Conservation (phyloP, 306 rosid species). For the Ammopiptanthus mongolicus region DNA sequence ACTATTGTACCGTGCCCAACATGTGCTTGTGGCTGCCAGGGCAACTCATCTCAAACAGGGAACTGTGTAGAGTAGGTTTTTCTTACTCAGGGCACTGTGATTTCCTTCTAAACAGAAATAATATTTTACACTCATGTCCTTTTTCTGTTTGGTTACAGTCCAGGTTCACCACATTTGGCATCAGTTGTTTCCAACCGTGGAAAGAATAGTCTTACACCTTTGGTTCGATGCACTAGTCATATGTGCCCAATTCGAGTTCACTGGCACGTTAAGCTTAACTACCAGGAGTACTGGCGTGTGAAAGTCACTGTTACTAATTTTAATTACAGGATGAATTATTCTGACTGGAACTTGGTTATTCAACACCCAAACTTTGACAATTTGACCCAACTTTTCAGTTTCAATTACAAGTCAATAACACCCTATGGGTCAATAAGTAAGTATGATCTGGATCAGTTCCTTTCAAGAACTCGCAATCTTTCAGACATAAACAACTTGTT, state of each 20-base stretch:
- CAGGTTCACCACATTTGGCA: slow-evolving; percentile 49
- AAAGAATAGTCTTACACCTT: slow-evolving; percentile 37
- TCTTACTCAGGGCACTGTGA: slow-evolving; percentile 1
- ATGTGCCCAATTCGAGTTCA: slow-evolving; percentile 92
- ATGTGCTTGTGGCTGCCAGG: slow-evolving; percentile 78
- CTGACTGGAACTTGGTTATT: slow-evolving; percentile 77
- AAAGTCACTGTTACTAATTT: slow-evolving; percentile 83
- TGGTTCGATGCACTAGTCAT: slow-evolving; percentile 76
- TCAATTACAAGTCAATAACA: slow-evolving; percentile 59
- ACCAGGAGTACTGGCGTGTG: slow-evolving; percentile 84
- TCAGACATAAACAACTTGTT: not conserved
- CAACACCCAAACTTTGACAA: slow-evolving; percentile 96
- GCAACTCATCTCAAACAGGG: slow-evolving; percentile 42
- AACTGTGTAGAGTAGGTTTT: slow-evolving; percentile 65
- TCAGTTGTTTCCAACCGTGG: slow-evolving; percentile 47
- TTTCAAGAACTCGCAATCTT: not conserved
- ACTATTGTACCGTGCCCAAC: slow-evolving; percentile 70
- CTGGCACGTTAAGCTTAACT: slow-evolving; percentile 85
- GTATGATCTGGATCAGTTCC: slow-evolving; percentile 16
- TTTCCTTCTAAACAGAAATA: not conserved
- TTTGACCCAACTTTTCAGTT: slow-evolving; percentile 80
- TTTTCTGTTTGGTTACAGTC: slow-evolving; percentile 34
- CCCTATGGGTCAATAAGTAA: slow-evolving; percentile 75
- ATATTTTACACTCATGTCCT: not conserved
- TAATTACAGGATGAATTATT: slow-evolving; percentile 70